A percentile compares a stretch with the other conserved stretches of the same genome.
Evolutionary conservation across 164 flowering plant species (phyloP).

Genomic region (Warburgia ugandensis): DNA sequence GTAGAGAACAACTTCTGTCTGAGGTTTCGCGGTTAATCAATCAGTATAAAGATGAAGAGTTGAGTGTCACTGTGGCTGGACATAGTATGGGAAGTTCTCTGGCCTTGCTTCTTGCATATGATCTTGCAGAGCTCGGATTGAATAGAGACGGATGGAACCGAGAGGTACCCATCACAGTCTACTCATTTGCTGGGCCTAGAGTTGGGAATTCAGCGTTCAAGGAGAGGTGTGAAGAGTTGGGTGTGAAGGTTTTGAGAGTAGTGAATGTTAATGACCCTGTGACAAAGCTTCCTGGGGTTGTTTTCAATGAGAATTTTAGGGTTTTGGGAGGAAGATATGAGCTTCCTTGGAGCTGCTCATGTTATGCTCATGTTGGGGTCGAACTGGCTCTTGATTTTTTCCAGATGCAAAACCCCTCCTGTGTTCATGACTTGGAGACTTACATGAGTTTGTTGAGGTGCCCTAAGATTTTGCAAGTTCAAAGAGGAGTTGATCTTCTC

Average conservation of each 20-base stretch:
- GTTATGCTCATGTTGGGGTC: slow-evolving; percentile 63
- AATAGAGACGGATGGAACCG: slow-evolving; percentile 12
- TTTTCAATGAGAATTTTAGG: slow-evolving; percentile 45
- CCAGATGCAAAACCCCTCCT: slow-evolving; percentile 47
- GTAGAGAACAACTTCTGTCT: slow-evolving; percentile 30
- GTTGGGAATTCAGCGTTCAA: slow-evolving; percentile 69
- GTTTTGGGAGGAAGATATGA: slow-evolving; percentile 41
- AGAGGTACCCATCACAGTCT: slow-evolving; percentile 51
- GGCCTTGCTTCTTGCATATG: slow-evolving; percentile 65
- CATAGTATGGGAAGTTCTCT: slow-evolving; percentile 92
- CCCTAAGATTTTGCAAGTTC: slow-evolving; percentile 18
- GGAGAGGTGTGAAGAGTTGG: slow-evolving; percentile 61
- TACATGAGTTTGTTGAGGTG: slow-evolving; percentile 36
- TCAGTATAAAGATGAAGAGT: slow-evolving; percentile 38
- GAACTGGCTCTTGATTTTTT: slow-evolving; percentile 57
- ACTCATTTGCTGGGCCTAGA: slow-evolving; percentile 77
- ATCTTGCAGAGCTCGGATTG: slow-evolving; percentile 64
- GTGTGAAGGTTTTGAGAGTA: slow-evolving; percentile 60
- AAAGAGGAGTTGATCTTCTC: slow-evolving; percentile 18
- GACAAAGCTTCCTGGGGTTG: slow-evolving; percentile 31
- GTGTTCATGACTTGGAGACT: slow-evolving; percentile 58
- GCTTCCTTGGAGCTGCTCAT: slow-evolving; percentile 57
- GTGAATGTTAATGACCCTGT: slow-evolving; percentile 60
- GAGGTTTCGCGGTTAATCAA: slow-evolving; percentile 21
- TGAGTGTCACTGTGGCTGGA: slow-evolving; percentile 70